phyloP scores from a whole-genome alignment of 345 rosid species.

The Barbarea vulgaris region DNA sequence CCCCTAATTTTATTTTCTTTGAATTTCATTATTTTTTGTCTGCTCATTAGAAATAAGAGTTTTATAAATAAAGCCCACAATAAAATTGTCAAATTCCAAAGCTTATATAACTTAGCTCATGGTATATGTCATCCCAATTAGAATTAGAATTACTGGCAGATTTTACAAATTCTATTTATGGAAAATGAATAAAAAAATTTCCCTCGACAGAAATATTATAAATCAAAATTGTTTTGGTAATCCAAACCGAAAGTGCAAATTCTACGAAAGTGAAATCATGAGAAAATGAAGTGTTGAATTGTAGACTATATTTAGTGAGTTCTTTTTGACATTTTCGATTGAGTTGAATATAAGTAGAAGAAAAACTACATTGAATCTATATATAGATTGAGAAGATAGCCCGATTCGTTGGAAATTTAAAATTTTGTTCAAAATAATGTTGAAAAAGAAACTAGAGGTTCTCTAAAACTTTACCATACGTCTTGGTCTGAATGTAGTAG shows the following conservation, averaged over 20 bases:
- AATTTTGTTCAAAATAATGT: too few species aligned
- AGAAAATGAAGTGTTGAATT: background rate
- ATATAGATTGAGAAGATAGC: background rate
- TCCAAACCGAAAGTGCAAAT: background rate
- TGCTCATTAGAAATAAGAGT: background rate
- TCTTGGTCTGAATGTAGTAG: background rate
- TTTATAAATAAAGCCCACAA: background rate
- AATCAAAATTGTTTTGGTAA: background rate
- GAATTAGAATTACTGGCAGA: background rate
- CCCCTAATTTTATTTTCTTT: conserved; percentile 2
- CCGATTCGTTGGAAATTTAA: background rate
- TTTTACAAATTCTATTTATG: background rate
- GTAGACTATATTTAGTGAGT: too few species aligned
- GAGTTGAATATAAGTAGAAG: too few species aligned
- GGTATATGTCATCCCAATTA: background rate
- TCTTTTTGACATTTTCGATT: background rate
- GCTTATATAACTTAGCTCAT: background rate
- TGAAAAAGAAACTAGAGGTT: too few species aligned
- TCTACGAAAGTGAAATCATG: background rate
- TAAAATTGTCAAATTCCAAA: background rate
- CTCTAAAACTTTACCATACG: too few species aligned
- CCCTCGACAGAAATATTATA: too few species aligned
- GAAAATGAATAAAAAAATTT: too few species aligned
- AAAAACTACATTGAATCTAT: too few species aligned
- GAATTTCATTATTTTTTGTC: background rate